Conservation (phyloP, 208 protist species). For the Acanthamoeba divionensis region DNA sequence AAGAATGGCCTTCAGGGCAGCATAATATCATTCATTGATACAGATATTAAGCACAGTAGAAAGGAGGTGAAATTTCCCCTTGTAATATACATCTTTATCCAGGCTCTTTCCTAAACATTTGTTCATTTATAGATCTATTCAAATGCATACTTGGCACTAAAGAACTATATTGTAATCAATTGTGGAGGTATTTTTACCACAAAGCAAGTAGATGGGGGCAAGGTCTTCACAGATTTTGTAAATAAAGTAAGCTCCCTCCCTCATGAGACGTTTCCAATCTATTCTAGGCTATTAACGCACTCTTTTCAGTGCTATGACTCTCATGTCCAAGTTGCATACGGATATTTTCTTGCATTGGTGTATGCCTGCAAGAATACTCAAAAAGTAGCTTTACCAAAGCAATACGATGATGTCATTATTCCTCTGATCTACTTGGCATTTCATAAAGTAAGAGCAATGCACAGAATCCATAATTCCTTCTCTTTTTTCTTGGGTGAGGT, state of each 20-base stretch:
- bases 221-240: constrained; percentile 31
- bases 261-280: neutral
- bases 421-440: constrained; percentile 17
- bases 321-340: neutral
- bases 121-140: neutral
- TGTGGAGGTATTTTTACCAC: constrained; percentile 21
- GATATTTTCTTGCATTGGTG: constrained; percentile 12
- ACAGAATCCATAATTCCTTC: neutral
- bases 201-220: neutral
- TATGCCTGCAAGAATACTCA: neutral
- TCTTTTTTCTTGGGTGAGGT: neutral
- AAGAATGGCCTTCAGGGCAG: neutral
- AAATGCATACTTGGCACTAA: neutral
- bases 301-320: constrained; percentile 20
- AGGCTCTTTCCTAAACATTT: neutral
- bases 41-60: constrained; percentile 25
- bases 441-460: neutral
- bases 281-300: neutral
- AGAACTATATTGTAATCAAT: constrained; percentile 45
- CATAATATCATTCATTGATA: neutral
- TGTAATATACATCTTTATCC: neutral
- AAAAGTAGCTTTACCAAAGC: neutral
- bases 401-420: neutral
- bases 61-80: neutral
- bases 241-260: constrained; percentile 10